Evolutionary conservation across 2,329 filamentous ascomycete genomes (phyloP).

Genomic region (Alternaria longipes): DNA sequence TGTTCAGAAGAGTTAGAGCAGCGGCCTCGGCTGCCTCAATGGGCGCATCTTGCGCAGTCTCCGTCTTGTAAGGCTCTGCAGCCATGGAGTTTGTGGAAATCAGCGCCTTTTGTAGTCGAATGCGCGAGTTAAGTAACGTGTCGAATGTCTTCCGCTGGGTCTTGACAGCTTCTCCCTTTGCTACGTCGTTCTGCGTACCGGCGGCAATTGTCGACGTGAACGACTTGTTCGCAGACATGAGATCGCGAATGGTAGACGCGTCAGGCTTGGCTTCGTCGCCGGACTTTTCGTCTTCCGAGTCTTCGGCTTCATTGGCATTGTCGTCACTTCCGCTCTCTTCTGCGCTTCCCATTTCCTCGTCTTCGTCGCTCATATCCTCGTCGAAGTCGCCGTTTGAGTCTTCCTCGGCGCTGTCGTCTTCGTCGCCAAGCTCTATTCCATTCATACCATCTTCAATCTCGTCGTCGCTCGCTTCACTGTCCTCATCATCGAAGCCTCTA

Average conservation of each 20-base stretch:
- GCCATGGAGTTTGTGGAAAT: conserved; percentile 76
- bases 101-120: conserved; percentile 91
- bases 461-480: conserved; percentile 52
- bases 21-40: conserved; percentile 85
- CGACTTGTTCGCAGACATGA: conserved; percentile 73
- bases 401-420: conserved; percentile 35
- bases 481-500: conserved; percentile 54
- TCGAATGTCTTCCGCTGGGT: conserved; percentile 88
- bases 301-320: conserved; percentile 51
- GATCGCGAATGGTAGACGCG: conserved; percentile 68
- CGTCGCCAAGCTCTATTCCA: conserved; percentile 12
- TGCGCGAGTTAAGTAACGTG: conserved; percentile 85
- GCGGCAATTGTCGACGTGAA: conserved; percentile 71
- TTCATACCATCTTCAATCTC: conserved; percentile 30
- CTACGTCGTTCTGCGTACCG: conserved; percentile 77
- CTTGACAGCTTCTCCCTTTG: conserved; percentile 87
- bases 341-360: conserved; percentile 58
- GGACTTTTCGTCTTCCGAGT: conserved; percentile 52
- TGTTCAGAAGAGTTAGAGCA: conserved; percentile 84
- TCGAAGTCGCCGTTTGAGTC: conserved; percentile 54
- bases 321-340: conserved; percentile 59
- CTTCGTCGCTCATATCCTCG: conserved; percentile 44
- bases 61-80: conserved; percentile 32
- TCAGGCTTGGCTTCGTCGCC: conserved; percentile 46
- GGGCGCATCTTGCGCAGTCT: conserved; percentile 57